Conservation (phyloP, 2,329 filamentous ascomycete genomes). For the Epichloe brachyelytri region DNA sequence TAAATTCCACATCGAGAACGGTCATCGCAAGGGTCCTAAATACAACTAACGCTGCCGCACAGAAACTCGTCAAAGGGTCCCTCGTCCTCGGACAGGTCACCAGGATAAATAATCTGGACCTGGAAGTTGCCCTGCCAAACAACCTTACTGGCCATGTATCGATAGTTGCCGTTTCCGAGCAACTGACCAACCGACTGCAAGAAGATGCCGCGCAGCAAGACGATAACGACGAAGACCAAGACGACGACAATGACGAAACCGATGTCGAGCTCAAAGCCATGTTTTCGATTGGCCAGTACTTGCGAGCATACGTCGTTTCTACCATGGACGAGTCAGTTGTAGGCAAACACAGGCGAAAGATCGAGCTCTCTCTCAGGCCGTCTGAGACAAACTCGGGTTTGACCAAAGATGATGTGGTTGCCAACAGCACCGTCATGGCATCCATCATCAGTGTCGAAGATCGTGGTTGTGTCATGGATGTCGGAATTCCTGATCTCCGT, state of each 20-base stretch:
- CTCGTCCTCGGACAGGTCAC: conserved; percentile 78
- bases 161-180: conserved; percentile 79
- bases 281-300: conserved; percentile 75
- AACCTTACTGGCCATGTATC: conserved; percentile 84
- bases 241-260: conserved; percentile 32
- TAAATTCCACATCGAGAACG: conserved; percentile 23
- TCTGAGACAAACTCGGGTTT: conserved; percentile 66
- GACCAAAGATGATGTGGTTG: conserved; percentile 56
- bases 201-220: conserved; percentile 44
- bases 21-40: conserved; percentile 1
- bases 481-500: conserved; percentile 60
- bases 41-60: conserved; percentile 13
- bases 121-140: conserved; percentile 79
- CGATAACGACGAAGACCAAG: conserved; percentile 32
- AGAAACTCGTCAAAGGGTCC: conserved; percentile 77
- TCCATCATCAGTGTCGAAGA: conserved; percentile 88
- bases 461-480: conserved; percentile 85
- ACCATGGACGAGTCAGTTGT: conserved; percentile 52
- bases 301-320: conserved; percentile 72
- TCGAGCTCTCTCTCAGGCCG: conserved; percentile 79
- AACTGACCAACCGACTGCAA: conserved; percentile 65
- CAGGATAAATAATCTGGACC: conserved; percentile 64
- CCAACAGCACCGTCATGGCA: conserved; percentile 71
- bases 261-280: conserved; percentile 61
- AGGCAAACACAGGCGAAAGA: conserved; percentile 61